These are phyloP conservation scores for Paraconiothyrium sp. DNA, from an alignment of 2,329 filamentous ascomycete genomes.

Conservation along the genomic window DNA sequence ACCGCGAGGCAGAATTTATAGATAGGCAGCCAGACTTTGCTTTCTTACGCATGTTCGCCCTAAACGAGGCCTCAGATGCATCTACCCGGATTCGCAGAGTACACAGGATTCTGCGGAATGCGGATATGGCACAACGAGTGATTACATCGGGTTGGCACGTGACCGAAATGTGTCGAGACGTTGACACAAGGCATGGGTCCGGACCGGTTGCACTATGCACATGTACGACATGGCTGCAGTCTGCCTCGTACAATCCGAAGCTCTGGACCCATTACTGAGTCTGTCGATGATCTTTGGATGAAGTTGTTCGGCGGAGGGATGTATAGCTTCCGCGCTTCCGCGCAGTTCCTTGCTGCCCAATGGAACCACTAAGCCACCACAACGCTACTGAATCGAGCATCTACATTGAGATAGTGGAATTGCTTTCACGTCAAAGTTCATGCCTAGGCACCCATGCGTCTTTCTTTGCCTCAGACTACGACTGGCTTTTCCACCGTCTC, in stretches of 20 bases:
- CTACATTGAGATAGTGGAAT: not conserved
- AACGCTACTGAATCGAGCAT: conserved; percentile 1
- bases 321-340: not conserved
- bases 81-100: not conserved
- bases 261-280: not conserved
- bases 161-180: not conserved
- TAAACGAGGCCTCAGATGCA: not conserved
- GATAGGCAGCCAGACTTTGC: not conserved
- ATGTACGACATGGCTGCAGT: not conserved
- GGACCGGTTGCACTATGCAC: conserved; percentile 7
- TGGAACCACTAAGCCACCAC: conserved; percentile 11
- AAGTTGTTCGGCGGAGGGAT: not conserved
- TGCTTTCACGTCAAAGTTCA: not conserved
- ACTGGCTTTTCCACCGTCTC: not conserved
- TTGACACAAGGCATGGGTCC: not conserved
- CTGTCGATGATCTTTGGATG: not conserved
- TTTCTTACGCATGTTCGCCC: not conserved
- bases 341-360: conserved; percentile 1
- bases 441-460: conserved; percentile 1
- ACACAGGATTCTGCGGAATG: not conserved
- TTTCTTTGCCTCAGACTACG: not conserved
- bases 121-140: not conserved
- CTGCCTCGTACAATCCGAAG: not conserved
- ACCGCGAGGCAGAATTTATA: conserved; percentile 31
- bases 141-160: not conserved